A percentile compares a stretch with the other conserved stretches of the same genome.
phyloP scores from a whole-genome alignment of 2,329 filamentous ascomycete genomes.

The Cladophialophora immunda region DNA sequence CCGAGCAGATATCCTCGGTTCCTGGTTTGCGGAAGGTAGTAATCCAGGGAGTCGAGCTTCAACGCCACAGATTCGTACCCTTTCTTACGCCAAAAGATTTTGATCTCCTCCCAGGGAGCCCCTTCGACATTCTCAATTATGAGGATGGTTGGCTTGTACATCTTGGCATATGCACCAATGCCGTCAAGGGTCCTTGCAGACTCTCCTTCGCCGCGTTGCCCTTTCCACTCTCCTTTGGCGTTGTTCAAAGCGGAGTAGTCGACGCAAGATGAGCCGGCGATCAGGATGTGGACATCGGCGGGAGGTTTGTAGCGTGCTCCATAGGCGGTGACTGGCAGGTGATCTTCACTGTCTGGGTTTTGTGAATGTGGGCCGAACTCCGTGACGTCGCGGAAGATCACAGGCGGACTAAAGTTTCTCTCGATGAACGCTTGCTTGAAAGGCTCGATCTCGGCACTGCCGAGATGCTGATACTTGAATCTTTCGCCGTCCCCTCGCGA shows the following conservation, averaged over 20 bases:
- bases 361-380: slow-evolving; percentile 60
- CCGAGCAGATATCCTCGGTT: slow-evolving; percentile 68
- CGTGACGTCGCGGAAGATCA: slow-evolving; percentile 67
- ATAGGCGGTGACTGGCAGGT: slow-evolving; percentile 67
- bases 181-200: slow-evolving; percentile 72
- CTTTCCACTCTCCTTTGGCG: slow-evolving; percentile 52
- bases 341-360: slow-evolving; percentile 39
- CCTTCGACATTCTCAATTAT: slow-evolving; percentile 75
- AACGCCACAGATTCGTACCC: slow-evolving; percentile 64
- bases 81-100: slow-evolving; percentile 55
- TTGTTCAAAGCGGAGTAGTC: slow-evolving; percentile 76
- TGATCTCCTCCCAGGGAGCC: slow-evolving; percentile 67
- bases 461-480: slow-evolving; percentile 63
- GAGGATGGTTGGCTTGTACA: slow-evolving; percentile 68
- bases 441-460: slow-evolving; percentile 70
- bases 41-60: slow-evolving; percentile 73
- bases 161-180: slow-evolving; percentile 65
- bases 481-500: slow-evolving; percentile 42
- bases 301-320: slow-evolving; percentile 68
- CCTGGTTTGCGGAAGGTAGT: slow-evolving; percentile 76
- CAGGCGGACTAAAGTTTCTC: slow-evolving; percentile 62
- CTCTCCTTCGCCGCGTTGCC: slow-evolving; percentile 64
- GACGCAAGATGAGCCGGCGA: slow-evolving; percentile 79
- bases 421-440: slow-evolving; percentile 72
- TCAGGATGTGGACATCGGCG: slow-evolving; percentile 67